Evolutionary conservation across 2,329 filamentous ascomycete genomes (phyloP).

Genomic region (Lasiodiplodia citricola): DNA sequence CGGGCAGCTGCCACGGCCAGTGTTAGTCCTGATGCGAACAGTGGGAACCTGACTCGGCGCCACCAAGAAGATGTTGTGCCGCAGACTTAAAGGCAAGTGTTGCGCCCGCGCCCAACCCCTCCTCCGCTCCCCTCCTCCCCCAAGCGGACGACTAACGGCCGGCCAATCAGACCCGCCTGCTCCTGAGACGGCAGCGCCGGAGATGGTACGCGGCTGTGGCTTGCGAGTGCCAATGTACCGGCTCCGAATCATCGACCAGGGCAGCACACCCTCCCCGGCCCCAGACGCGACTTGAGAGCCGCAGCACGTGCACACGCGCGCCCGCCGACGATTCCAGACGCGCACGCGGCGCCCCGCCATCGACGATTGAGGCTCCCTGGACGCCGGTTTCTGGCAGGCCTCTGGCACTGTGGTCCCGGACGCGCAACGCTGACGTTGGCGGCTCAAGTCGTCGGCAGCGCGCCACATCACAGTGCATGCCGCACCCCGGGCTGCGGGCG

Average conservation of each 20-base stretch:
- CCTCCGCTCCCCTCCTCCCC: not conserved
- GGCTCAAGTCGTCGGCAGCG: slow-evolving; percentile 5
- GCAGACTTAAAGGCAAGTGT: slow-evolving; percentile 21
- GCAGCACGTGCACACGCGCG: slow-evolving; percentile 17
- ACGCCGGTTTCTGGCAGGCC: no score
- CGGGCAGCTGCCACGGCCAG: slow-evolving; percentile 10
- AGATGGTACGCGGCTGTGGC: no score
- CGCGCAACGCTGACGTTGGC: slow-evolving; percentile 11
- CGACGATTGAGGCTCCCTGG: not conserved
- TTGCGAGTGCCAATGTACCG: not conserved
- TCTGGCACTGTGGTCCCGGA: not conserved
- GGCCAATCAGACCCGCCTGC: not conserved
- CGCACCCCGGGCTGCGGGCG: not conserved
- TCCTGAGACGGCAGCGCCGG: not conserved
- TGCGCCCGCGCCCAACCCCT: not conserved
- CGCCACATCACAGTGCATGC: slow-evolving; percentile 15
- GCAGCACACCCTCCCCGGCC: not conserved
- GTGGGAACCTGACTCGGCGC: slow-evolving; percentile 15
- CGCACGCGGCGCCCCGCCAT: not conserved
- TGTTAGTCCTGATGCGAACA: slow-evolving; percentile 8
- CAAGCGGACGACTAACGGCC: not conserved
- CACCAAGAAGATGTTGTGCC: not conserved
- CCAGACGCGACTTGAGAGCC: not conserved
- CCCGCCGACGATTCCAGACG: not conserved
- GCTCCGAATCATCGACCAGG: not conserved